Base-by-base conservation (phyloP, 139 green algal genomes). In the Klebsormidium nitens region DNA sequence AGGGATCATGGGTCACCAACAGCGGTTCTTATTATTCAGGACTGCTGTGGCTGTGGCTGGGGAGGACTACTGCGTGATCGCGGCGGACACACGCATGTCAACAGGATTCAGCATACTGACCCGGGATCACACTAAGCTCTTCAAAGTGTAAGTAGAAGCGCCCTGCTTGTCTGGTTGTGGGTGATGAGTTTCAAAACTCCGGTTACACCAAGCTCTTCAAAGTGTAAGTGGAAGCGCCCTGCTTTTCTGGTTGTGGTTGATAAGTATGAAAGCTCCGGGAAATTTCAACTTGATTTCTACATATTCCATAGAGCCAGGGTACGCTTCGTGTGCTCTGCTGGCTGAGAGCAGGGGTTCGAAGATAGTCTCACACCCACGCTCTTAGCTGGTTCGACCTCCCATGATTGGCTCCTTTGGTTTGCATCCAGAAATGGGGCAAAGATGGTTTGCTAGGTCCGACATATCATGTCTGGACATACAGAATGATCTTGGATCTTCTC, bases 51-150 rank as follows among this genome's bases (percentile, higher is more conserved):
- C 95, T 5, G 88, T 99, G 0, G 95, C 93, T 5, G 95, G 95
- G 0, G 78, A 90, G 36, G 89, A 96, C 68, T 99, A 97, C 82
- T 96, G 89, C 81, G 88, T 99, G 19, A 83, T 98, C 0, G 95
- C 93, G 17, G 90, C 78, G 6, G 91, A 86, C 81, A 98, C 88
- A 0, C 86, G 95, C 14, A 84, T 99, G 68, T 95, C 89, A 0
- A 96, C 91, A 0, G 95, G 95, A n/a, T 98, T 90, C 83, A 89
- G 69, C 75, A 97, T 99, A 64, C 72, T 99, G 0, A 97, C 90
- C 0, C 78, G 94, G 0, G 79, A 93, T 11, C 73, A 84, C 50
- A 87, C 78, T 36, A 97, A 95, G 75, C 70, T 97, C 2, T 42
- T 90, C 0, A 76, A 88, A 36, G 71, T 98, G 88, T 78, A n/a